Evolutionary conservation across 208 protist genomes (phyloP).

Genomic region (Crithidia bombi): DNA sequence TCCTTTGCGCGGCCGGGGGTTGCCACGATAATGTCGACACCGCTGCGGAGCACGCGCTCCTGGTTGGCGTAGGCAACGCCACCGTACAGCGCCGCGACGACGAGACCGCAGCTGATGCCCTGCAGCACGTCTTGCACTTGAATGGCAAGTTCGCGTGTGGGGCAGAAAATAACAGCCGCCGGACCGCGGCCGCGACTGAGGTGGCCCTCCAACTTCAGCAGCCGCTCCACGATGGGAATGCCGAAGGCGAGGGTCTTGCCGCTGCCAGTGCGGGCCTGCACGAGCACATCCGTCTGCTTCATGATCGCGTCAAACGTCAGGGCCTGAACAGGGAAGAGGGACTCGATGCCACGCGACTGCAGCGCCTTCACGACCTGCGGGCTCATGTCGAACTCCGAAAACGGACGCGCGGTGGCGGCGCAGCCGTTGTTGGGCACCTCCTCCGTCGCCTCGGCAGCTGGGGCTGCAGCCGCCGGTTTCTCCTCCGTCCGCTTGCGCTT

Average conservation of each 20-base stretch:
- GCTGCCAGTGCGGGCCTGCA: constrained; percentile 92
- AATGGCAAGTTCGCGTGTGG: constrained; percentile 97
- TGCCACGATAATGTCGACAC: constrained; percentile 98
- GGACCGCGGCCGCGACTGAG: constrained; percentile 73
- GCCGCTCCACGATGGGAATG: constrained; percentile 90
- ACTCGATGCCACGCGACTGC: constrained; percentile 74
- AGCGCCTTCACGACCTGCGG: constrained; percentile 75
- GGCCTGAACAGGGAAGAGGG: constrained; percentile 94
- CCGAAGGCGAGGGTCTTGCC: constrained; percentile 96
- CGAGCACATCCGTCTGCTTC: constrained; percentile 89
- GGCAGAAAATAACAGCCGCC: constrained; percentile 96
- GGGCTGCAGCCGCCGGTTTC: constrained; percentile 1
- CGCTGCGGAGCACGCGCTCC: constrained; percentile 91
- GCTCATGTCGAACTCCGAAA: constrained; percentile 86
- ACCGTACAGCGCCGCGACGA: constrained; percentile 94
- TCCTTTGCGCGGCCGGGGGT: constrained; percentile 99
- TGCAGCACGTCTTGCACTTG: constrained; percentile 97
- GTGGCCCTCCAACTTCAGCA: constrained; percentile 42
- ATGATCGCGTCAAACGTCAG: constrained; percentile 93
- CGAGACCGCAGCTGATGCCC: constrained; percentile 88
- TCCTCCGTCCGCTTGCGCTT: constrained; percentile 34
- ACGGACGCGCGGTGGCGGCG: constrained; percentile 61
- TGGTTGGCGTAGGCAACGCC: constrained; percentile 95
- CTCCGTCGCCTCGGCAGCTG: constrained; percentile 21
- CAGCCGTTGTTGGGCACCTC: constrained; percentile 76